Conservation (phyloP, 805 yeast species). For the Zygosaccharomyces bisporus region DNA sequence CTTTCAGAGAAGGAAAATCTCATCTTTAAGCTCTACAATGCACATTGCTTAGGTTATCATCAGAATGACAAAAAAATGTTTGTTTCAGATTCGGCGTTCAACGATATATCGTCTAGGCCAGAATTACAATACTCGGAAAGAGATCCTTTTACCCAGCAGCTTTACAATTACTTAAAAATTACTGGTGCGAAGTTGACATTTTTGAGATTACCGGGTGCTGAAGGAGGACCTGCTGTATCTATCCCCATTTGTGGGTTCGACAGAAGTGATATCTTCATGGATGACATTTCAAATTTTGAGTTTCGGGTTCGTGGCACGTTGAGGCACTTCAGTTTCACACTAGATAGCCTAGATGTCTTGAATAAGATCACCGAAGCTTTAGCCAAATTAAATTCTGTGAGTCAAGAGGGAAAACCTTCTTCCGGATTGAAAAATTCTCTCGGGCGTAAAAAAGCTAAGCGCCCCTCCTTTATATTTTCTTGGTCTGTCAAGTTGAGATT, state of each 20-base stretch:
- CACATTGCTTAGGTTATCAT: slow-evolving; percentile 20
- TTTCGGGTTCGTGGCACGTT: slow-evolving; percentile 25
- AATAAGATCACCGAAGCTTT: slow-evolving; percentile 14
- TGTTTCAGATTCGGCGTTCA: slow-evolving; percentile 6
- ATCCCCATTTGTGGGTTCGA: slow-evolving; percentile 31
- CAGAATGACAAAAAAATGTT: slow-evolving; percentile 9
- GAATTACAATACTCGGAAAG: slow-evolving; percentile 13
- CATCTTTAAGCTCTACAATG: slow-evolving; percentile 24
- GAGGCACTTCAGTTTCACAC: slow-evolving; percentile 25
- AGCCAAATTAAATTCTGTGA: slow-evolving; percentile 5
- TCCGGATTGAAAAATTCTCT: background rate
- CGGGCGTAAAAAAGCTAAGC: background rate
- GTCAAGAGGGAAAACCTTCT: no score
- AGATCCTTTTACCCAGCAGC: slow-evolving; percentile 15
- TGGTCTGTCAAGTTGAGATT: slow-evolving; percentile 28
- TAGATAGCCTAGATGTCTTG: slow-evolving; percentile 26
- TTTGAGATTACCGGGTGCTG: slow-evolving; percentile 14
- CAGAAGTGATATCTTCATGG: slow-evolving; percentile 28
- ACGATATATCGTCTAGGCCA: slow-evolving; percentile 9
- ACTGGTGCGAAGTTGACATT: slow-evolving; percentile 23
- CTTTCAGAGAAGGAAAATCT: slow-evolving; percentile 21
- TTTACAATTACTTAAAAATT: slow-evolving; percentile 26
- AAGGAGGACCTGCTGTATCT: slow-evolving; percentile 11
- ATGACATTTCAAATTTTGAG: slow-evolving; percentile 15
- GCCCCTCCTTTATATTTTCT: slow-evolving; percentile 6